Conservation (phyloP, 768 basidiomycete genomes). For the Mycena metata region DNA sequence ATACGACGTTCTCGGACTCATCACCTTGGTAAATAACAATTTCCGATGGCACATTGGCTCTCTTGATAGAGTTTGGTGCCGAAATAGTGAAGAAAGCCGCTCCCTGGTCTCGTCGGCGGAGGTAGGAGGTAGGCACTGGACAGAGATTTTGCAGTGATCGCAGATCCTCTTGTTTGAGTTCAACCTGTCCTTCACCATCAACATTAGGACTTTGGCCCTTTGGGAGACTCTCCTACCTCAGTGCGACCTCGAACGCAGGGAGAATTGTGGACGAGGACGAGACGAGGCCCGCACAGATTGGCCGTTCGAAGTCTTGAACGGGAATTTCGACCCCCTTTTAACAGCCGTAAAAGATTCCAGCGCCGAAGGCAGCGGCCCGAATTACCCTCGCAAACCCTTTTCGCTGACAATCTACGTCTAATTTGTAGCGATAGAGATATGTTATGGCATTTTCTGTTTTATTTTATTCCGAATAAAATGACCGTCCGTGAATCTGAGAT, state of each 20-base stretch:
- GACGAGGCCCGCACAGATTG: constrained; percentile 28
- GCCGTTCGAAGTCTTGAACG: constrained; percentile 33
- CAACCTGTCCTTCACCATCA: constrained; percentile 28
- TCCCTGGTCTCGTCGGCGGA: constrained; percentile 38
- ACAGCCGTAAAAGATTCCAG: constrained; percentile 32
- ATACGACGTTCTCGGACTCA: neutral
- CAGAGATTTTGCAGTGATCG: constrained; percentile 24
- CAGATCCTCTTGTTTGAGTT: constrained; percentile 35
- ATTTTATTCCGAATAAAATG: constrained; percentile 32
- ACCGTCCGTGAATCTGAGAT: constrained; percentile 17
- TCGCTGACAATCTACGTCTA: constrained; percentile 27
- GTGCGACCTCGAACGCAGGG: constrained; percentile 11
- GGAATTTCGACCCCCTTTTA: constrained; percentile 36
- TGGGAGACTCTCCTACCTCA: constrained; percentile 18
- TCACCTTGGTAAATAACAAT: constrained; percentile 38
- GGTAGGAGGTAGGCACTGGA: no score
- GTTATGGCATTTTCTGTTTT: constrained; percentile 32
- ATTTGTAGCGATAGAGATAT: constrained; percentile 28
- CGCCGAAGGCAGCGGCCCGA: constrained; percentile 32
- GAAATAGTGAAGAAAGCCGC: constrained; percentile 19
- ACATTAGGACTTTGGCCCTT: neutral
- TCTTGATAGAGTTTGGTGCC: constrained; percentile 29
- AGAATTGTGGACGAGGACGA: constrained; percentile 25
- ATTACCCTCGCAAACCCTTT: neutral
- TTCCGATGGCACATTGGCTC: constrained; percentile 37